A percentile compares a stretch with the other conserved stretches of the same genome.
Evolutionary conservation across 257 asterid genomes (phyloP).

Genomic region (Linaria vulgaris): DNA sequence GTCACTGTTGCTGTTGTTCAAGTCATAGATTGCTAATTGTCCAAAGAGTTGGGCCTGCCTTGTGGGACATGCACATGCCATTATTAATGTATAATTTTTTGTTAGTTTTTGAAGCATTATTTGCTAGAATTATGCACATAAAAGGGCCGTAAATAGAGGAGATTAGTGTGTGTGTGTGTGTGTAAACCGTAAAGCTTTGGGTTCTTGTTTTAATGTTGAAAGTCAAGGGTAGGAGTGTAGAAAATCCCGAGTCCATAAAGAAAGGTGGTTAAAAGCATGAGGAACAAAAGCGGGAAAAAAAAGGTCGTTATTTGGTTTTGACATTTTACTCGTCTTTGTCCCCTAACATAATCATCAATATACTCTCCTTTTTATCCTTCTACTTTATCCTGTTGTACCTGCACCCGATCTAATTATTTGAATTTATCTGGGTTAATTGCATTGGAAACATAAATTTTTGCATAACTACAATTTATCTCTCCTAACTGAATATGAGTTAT

Average conservation of each 20-base stretch:
- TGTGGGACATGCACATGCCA: constrained; percentile 55
- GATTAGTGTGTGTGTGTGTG: constrained; percentile 20
- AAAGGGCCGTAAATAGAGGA: constrained; percentile 43
- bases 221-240: constrained; percentile 33
- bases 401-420: too few species aligned
- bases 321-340: constrained; percentile 42
- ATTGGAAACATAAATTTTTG: too few species aligned
- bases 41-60: constrained; percentile 41
- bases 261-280: not conserved
- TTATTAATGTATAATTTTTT: constrained; percentile 13
- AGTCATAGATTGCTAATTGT: constrained; percentile 49
- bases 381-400: constrained; percentile 7
- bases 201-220: constrained; percentile 30
- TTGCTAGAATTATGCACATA: constrained; percentile 35
- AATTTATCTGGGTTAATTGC: too few species aligned
- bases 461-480: too few species aligned
- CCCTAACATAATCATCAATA: constrained; percentile 26
- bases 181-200: constrained; percentile 29
- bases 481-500: too few species aligned
- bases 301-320: constrained; percentile 43
- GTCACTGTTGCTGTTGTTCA: constrained; percentile 54
- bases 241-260: constrained; percentile 20
- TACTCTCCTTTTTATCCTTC: constrained; percentile 16
- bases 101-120: constrained; percentile 15
- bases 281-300: constrained; percentile 35